These are phyloP conservation scores for Edaphochlamys debaryana DNA, from an alignment of 139 green algal genomes.

Conservation along the genomic window DNA sequence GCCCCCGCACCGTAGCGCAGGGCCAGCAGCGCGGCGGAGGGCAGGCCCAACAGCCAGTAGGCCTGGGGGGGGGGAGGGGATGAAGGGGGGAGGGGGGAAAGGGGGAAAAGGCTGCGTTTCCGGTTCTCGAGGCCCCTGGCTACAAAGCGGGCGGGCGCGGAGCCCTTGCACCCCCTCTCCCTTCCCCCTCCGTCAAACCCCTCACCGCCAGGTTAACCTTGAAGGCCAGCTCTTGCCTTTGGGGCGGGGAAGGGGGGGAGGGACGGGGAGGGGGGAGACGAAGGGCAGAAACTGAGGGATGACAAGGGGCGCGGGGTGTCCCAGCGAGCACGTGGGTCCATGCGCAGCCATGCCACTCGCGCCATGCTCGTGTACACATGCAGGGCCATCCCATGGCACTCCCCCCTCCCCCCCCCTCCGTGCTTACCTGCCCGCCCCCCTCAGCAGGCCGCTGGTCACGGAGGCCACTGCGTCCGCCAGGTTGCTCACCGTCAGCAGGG, in stretches of 20 bases:
- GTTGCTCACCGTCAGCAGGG: conserved; percentile 31
- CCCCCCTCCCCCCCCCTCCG: too few species aligned
- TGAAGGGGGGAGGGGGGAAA: too few species aligned
- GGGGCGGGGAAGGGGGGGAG: too few species aligned
- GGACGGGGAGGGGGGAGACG: too few species aligned
- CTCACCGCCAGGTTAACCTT: conserved; percentile 25
- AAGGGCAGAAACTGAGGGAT: too few species aligned
- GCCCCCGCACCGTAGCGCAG: conserved; percentile 3
- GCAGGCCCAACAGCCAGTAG: conserved; percentile 36
- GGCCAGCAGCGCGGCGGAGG: neutral
- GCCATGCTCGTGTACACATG: too few species aligned
- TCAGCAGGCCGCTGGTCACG: conserved; percentile 33
- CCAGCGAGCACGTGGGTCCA: too few species aligned
- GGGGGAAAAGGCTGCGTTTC: neutral
- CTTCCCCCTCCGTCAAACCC: neutral
- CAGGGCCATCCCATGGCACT: too few species aligned
- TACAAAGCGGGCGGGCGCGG: too few species aligned
- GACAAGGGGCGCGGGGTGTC: too few species aligned
- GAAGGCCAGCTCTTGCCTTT: conserved; percentile 42
- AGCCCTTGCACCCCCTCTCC: neutral
- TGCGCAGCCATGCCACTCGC: too few species aligned
- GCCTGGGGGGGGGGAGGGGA: neutral
- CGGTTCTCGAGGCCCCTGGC: too few species aligned
- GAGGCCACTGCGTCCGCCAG: conserved; percentile 12
- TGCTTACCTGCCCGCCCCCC: conserved; percentile 31